Conservation (phyloP, 495 filamentous ascomycete genomes). For the Xylaria longipes region DNA sequence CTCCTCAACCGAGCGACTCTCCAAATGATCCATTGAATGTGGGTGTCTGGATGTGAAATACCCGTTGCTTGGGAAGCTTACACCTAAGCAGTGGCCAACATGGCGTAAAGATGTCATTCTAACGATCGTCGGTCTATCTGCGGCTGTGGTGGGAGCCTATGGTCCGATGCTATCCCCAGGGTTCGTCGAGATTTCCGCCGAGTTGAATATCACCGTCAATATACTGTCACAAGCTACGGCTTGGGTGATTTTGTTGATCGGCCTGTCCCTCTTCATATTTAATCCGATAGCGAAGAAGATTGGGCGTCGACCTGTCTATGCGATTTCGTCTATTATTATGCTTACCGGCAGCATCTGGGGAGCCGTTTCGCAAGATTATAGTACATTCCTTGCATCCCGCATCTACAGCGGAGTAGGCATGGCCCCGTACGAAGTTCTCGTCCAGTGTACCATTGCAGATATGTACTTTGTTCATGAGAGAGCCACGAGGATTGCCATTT, state of each 20-base stretch:
- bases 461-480: slow-evolving; percentile 71
- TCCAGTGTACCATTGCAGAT: slow-evolving; percentile 62
- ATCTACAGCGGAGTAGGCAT: slow-evolving; percentile 61
- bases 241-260: slow-evolving; percentile 46
- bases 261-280: slow-evolving; percentile 57
- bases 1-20: slow-evolving; percentile 61
- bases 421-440: slow-evolving; percentile 64
- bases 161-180: slow-evolving; percentile 62
- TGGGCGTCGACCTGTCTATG: slow-evolving; percentile 68
- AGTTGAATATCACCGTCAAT: slow-evolving; percentile 44
- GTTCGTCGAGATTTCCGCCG: slow-evolving; percentile 47
- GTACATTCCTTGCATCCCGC: slow-evolving; percentile 60
- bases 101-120: slow-evolving; percentile 63
- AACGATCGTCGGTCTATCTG: slow-evolving; percentile 58
- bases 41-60: slow-evolving; percentile 20
- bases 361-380: slow-evolving; percentile 59
- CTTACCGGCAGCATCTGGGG: slow-evolving; percentile 67
- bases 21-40: slow-evolving; percentile 63
- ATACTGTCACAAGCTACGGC: slow-evolving; percentile 45
- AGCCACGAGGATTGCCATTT: slow-evolving; percentile 67
- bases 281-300: slow-evolving; percentile 70
- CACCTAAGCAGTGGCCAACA: slow-evolving; percentile 50
- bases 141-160: slow-evolving; percentile 61
- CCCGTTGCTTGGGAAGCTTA: slow-evolving; percentile 27
- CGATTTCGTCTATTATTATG: slow-evolving; percentile 63